Base-by-base conservation (phyloP, 2,329 filamentous ascomycete genomes). In the Aspergillus aculeatinus region DNA sequence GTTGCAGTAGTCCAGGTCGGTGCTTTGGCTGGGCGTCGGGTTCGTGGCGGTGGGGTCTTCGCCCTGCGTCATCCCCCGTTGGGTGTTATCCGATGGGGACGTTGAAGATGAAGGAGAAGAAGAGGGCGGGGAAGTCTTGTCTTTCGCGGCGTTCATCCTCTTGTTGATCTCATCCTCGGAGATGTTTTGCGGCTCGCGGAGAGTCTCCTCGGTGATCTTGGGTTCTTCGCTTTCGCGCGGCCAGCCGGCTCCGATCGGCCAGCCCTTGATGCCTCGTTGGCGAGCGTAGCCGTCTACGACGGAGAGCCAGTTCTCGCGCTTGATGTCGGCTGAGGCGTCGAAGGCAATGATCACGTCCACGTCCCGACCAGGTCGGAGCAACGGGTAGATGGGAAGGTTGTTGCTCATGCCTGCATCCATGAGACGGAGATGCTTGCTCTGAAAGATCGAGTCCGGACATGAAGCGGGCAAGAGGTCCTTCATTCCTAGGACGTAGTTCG, bases 351-450 rank as follows among this genome's bases (percentile, higher is more conserved):
- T 81, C 48, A 99, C 84, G 68, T 99, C 95, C 5, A 99, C 89
- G 59, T 96, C 85, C 39, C 95, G 85, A 2, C 93, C 94, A 0
- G 92, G 92, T 11, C 95, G 87, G 19, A 99, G 86, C 3, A 98
- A 83, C 0, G 95, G 95, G 73, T 99, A 99, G 48, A 98, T 93
- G 1, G 95, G 95, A 9, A 99, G 82, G 71, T 99, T 99, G 74
- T 99, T 98, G 65, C 91, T 96, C 95, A 99, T 99, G 54, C 95
- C 95, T 1, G 95, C 93, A 74, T 99, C 95, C 93, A 97, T 98
- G 16, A 94, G 83, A 65, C 91, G 88, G 19, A 94, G 82, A 72
- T 96, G 89, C 49, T 88, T 82, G 14, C 82, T 83, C 19, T 85
- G 81, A 68, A 90, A 87, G 44, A 96, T 85, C 60, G 86, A 92